A percentile compares a stretch with the other conserved stretches of the same genome.
These are phyloP conservation scores for Endocarpon pusillum DNA, from an alignment of 495 filamentous ascomycete species.

Conservation along the genomic window DNA sequence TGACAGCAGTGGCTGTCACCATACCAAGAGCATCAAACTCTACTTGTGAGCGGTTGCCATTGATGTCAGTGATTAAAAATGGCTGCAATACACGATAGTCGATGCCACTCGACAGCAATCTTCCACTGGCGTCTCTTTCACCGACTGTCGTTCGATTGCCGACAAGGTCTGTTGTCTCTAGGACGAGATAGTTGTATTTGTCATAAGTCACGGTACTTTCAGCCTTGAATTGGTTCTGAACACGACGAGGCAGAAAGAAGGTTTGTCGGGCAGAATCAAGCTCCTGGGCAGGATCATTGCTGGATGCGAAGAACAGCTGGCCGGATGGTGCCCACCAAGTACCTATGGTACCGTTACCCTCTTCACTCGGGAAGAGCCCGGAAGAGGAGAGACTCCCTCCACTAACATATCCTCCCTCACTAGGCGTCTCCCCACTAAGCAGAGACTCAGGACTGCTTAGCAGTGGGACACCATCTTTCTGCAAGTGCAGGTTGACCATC, in stretches of 20 bases:
- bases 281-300: background rate
- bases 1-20: constrained; percentile 10
- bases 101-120: background rate
- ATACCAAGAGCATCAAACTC: constrained; percentile 9
- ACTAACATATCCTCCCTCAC: too few relatives aligned
- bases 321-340: constrained; percentile 10
- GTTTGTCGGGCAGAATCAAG: background rate
- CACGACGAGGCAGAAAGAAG: constrained; percentile 1
- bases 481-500: too few relatives aligned
- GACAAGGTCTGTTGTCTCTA: background rate
- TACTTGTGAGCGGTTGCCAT: constrained; percentile 8
- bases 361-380: too few relatives aligned
- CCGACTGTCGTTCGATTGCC: too few relatives aligned
- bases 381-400: too few relatives aligned
- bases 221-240: background rate
- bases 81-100: constrained; percentile 9
- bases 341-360: too few relatives aligned
- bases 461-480: too few relatives aligned
- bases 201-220: too few relatives aligned
- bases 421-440: too few relatives aligned
- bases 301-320: background rate
- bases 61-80: constrained; percentile 5
- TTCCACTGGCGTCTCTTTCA: constrained; percentile 7
- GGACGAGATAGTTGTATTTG: constrained; percentile 1
- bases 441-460: too few relatives aligned